Evolutionary conservation across 1,139 yeast species (phyloP), one percentile per base, ranked within the genome.

Genomic region (Suhomyces terraborum): DNA sequence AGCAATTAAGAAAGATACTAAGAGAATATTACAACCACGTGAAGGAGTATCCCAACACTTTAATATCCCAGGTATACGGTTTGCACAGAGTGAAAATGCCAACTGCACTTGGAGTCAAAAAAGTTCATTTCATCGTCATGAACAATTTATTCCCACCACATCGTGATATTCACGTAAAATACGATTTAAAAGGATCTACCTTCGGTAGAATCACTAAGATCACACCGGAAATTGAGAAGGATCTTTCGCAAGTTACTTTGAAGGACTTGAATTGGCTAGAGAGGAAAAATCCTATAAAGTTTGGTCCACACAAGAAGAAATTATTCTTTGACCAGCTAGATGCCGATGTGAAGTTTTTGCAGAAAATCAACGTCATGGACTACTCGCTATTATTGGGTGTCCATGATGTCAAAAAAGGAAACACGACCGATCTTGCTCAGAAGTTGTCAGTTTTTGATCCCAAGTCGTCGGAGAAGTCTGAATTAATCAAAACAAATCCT

Each of bases 81-180:
- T 73, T 94, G 41, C 98, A 94, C 62, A 73, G 99, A 42, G 86
- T 94, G 36, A 91, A 93, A 59, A 82, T 93, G 80, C 96, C 93
- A 9, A 80, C 84, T 17, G 64, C 64, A 26, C 37, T 46, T 8
- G 43, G 46, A 3, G 46, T 42, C 6, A 79, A 94, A 46, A 91
- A 88, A 59, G 88, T 93, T 31, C 96, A 94, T 64, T 93, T 94
- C 54, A 75, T 94, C 42, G 97, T 94, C 32, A 94, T 94, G 98
- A 94, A 94, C 67, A 94, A 94, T 59, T 73, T 94, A 41, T 93
- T 94, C 64, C 98, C 99, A 0, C 96, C 98, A 6, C 91, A 88
- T 57, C 75, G 93, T 43, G 95, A 88, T 50, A 84, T 93, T 46
- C 95, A 89, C 59, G 67, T 79, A 35, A 87, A 93, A 30, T 94